Base-by-base conservation (phyloP, 2,329 filamentous ascomycete genomes). In the Fusarium brevicatenulatum region DNA sequence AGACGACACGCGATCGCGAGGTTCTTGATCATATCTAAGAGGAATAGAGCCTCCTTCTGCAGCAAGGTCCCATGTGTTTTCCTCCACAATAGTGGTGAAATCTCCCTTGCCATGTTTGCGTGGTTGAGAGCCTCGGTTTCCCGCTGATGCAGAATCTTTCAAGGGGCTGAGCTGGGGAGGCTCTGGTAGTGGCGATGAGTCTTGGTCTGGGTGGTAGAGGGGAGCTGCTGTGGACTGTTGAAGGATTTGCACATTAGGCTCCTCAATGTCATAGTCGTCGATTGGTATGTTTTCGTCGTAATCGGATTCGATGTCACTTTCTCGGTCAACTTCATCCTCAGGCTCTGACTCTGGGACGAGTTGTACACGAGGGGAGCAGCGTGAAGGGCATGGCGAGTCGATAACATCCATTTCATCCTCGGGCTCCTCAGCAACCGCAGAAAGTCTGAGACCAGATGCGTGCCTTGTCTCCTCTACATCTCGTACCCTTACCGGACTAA, bases 401-500 rank as follows among this genome's bases (percentile, higher is more conserved):
- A 71, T 59, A 15, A 73, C 36, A 4, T 66, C 50, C n/a, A 70
- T 52, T 73, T 77, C 67, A 73, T 85, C 80, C 7, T 83, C 81
- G 8, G 83, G 80, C 57, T 88, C 87, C 49, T 87, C 84, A 23
- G 85, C 83, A 8, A 88, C 83, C 18, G 85, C 84, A 21, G 85
- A 81, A 6, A 88, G 79, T 23, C 81, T 81, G 47, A 82, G 76
- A 6, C 81, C 81, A 12, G 82, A 78, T 4, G 78, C 81, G 32
- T 82, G 80, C 10, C 78, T 77, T 1, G 84, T 87, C 77, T 86
- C 86, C 49, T 83, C 85, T 5, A 87, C 85, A 52, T 88, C 85
- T 43, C 84, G 83, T 42, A 90, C 83, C 36, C 87, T 86, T 25
- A 91, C 86, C 1, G 90, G 89, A 65, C 88, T 90, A 23, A 91